Percentiles rank a stretch among this genome's conserved stretches.
phyloP scores from a whole-genome alignment of 495 filamentous ascomycete species.

The Hyaloscypha variabilis region DNA sequence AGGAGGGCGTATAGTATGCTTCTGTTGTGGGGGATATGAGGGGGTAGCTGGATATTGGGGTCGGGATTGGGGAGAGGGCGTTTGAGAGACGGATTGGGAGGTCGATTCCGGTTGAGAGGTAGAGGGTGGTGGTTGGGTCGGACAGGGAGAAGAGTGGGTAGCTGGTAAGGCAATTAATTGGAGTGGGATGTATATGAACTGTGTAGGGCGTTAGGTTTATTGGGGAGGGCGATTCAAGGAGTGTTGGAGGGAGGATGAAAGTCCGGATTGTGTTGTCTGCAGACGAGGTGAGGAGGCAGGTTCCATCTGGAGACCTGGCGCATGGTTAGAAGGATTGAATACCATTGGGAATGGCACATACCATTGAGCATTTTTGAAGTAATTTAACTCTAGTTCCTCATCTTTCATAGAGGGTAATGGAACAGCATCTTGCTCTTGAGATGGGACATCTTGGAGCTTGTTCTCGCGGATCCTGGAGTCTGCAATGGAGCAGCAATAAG shows the following conservation, averaged over 20 bases:
- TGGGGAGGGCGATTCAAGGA: conserved; percentile 60
- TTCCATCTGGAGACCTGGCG: conserved; percentile 77
- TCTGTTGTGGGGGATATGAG: conserved; percentile 78
- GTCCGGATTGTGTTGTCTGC: conserved; percentile 68
- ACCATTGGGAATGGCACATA: conserved; percentile 23
- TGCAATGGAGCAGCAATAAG: conserved; percentile 33
- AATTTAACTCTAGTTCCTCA: conserved; percentile 36
- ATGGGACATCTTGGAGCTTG: conserved; percentile 11
- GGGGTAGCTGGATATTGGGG: conserved; percentile 60
- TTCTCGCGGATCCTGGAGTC: conserved; percentile 27
- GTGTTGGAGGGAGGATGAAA: conserved; percentile 72
- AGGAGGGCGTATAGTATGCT: conserved; percentile 73
- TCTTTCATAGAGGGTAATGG: neutral
- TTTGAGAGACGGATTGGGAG: conserved; percentile 74
- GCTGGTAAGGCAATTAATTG: conserved; percentile 69
- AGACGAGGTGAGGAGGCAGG: conserved; percentile 73
- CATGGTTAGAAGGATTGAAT: conserved; percentile 2
- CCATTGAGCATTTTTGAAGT: conserved; percentile 67
- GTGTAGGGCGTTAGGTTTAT: conserved; percentile 63
- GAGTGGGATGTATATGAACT: conserved; percentile 60
- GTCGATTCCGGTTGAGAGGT: conserved; percentile 67
- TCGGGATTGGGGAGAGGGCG: conserved; percentile 41
- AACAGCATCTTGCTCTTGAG: neutral
- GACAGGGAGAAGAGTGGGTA: conserved; percentile 74
- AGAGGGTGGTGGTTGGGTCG: conserved; percentile 64